A percentile compares a stretch with the other conserved stretches of the same genome.
These are phyloP conservation scores for Nadsonia commutata DNA, from an alignment of 1,139 yeast genomes.

Conservation along the genomic window DNA sequence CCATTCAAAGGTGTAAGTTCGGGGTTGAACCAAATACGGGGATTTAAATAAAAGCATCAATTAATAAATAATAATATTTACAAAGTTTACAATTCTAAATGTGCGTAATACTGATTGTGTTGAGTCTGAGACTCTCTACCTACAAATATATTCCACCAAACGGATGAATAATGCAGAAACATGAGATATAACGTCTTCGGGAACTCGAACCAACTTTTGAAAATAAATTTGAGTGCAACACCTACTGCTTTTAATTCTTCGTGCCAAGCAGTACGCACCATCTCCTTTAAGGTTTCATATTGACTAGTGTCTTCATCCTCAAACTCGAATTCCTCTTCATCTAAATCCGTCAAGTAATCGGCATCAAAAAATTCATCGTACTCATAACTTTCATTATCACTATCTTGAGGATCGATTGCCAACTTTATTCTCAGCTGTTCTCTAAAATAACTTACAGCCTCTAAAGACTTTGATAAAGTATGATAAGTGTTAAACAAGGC, in stretches of 20 bases:
- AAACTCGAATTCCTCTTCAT: slow-evolving; percentile 7
- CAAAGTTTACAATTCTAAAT: no score
- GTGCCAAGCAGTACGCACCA: slow-evolving; percentile 6
- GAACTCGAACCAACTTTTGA: not conserved
- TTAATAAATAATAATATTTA: no score
- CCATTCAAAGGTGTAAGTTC: no score
- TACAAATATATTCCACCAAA: not conserved
- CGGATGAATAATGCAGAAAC: not conserved
- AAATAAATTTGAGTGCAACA: not conserved
- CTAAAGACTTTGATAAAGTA: slow-evolving; percentile 72
- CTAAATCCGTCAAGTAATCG: slow-evolving; percentile 9
- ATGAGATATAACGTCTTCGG: not conserved
- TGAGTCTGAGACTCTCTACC: not conserved
- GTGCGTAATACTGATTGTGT: no score
- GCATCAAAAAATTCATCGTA: slow-evolving; percentile 6
- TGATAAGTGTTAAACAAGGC: slow-evolving; percentile 88
- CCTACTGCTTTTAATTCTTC: not conserved
- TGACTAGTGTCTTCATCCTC: not conserved
- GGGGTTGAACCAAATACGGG: no score
- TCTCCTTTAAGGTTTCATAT: slow-evolving; percentile 9
- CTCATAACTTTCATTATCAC: slow-evolving; percentile 9
- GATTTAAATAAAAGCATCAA: no score
- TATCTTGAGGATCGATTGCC: slow-evolving; percentile 9
- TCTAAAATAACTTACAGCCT: slow-evolving; percentile 60
- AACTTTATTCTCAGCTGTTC: slow-evolving; percentile 25